Evolutionary conservation across 192 early-diverging fungal genomes (phyloP), one percentile per base, ranked within the genome.

Genomic region (Backusella psychrophila): DNA sequence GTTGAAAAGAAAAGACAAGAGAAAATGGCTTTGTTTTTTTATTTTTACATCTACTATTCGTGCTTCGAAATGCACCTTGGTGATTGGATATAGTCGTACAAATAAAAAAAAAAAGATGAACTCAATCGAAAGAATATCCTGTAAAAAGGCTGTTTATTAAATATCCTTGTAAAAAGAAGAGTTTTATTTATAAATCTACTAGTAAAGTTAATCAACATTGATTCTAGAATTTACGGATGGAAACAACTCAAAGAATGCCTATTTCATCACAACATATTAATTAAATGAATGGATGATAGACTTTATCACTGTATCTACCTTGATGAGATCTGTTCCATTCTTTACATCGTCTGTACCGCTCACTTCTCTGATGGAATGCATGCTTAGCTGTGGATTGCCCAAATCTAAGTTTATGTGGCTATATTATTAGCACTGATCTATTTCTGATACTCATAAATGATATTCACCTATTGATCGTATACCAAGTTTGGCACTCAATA

Each of bases 311-410:
- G 15, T 44, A 44, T 17, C 70, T 84, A 89, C 93, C 76, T 93
- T 87, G 81, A 99, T 97, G 72, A 99, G 83, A 74, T 89, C 85
- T 73, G 97, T 93, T n/a, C 96, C 91, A 81, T 93, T 78, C 1
- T 87, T 88, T 49, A 99, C 94, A 77, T 99, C 98, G 66, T 97
- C 92, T 17, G 89, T 87, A 15, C 98, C 98, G 75, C 91, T 92
- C 15, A 88, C 89, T 83, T 99, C 98, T 67, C 98, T 94, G 81
- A 96, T 93, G 66, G 95, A 96, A 86, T 99, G 98, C 98, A 99
- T 99, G 76, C 93, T 93, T 74, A 98, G 81, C 82, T 99, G 95
- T 35, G 98, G 92, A 79, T 96, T 97, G 34, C 98, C 98, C 31
- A 99, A 92, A 86, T 99, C 96, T 86, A 73, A 38, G 17, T 42